phyloP scores from a whole-genome alignment of 352 stramenopile genomes.

The Pythium monospermum region DNA sequence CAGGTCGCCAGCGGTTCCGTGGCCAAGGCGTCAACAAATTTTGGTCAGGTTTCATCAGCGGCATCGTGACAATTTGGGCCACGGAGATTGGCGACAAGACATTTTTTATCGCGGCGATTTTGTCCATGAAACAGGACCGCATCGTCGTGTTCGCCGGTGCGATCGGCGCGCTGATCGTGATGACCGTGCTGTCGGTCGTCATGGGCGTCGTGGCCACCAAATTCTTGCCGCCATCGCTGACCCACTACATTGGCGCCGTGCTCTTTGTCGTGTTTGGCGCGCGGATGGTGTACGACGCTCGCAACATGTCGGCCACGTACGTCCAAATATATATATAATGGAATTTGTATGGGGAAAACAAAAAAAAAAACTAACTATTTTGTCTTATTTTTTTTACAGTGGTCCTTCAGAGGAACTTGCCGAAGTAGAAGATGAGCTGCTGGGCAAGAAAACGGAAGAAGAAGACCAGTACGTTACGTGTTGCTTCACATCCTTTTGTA shows the following conservation, averaged over 20 bases:
- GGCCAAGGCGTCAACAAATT: slow-evolving; percentile 62
- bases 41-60: slow-evolving; percentile 82
- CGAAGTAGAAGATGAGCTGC: slow-evolving; percentile 81
- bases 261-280: slow-evolving; percentile 96
- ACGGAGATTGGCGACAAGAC: slow-evolving; percentile 99
- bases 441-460: slow-evolving; percentile 76
- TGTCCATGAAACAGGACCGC: slow-evolving; percentile 95
- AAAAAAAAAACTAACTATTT: no score
- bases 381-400: slow-evolving; percentile 17
- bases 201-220: slow-evolving; percentile 95
- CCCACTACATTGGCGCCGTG: slow-evolving; percentile 94
- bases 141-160: slow-evolving; percentile 95
- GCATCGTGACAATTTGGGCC: slow-evolving; percentile 95
- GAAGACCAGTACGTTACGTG: slow-evolving; percentile 39
- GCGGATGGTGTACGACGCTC: slow-evolving; percentile 90
- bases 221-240: slow-evolving; percentile 92
- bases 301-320: slow-evolving; percentile 77
- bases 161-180: slow-evolving; percentile 94
- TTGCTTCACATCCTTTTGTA: not conserved
- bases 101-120: slow-evolving; percentile 98
- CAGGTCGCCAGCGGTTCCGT: slow-evolving; percentile 26
- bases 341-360: no score
- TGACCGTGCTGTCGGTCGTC: slow-evolving; percentile 97
- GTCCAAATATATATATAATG: no score
- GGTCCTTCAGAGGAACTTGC: slow-evolving; percentile 75